phyloP scores from a whole-genome alignment of 306 rosid species.

The Begonia loranthoides region DNA sequence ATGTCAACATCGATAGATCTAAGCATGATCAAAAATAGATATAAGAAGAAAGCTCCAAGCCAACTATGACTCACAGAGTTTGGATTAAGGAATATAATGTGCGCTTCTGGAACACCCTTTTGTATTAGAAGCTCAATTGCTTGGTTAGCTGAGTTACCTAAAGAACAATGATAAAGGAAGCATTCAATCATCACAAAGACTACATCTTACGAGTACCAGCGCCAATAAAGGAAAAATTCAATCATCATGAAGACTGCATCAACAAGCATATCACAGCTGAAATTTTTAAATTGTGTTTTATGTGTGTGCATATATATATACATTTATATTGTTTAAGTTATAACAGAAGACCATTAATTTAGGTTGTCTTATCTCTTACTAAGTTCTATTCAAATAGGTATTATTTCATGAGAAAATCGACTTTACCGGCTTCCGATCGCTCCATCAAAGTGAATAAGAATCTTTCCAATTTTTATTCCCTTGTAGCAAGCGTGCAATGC shows the following conservation, averaged over 20 bases:
- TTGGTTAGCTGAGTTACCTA: conserved; percentile 93
- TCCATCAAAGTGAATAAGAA: conserved; percentile 92
- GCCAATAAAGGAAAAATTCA: background rate
- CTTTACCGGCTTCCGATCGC: conserved; percentile 81
- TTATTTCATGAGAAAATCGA: background rate
- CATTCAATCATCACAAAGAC: background rate
- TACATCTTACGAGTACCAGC: background rate
- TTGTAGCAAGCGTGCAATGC: conserved; percentile 96
- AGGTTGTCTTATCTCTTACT: background rate
- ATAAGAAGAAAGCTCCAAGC: conserved; percentile 6
- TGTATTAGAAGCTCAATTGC: conserved; percentile 86
- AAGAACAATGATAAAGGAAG: conserved; percentile 4
- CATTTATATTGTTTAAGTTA: too few relatives aligned
- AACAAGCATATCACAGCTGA: background rate
- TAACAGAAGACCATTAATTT: too few relatives aligned
- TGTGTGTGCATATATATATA: background rate
- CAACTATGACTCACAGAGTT: conserved; percentile 69
- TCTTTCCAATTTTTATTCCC: conserved; percentile 97
- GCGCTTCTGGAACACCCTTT: conserved; percentile 92
- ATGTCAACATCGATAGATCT: conserved; percentile 5
- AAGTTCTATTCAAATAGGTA: background rate
- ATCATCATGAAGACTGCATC: background rate
- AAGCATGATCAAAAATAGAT: background rate
- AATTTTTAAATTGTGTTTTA: background rate
- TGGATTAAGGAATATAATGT: conserved; percentile 84